Evolutionary conservation across 352 stramenopile species (phyloP), one percentile per base, ranked within the genome.

Genomic region (Phytophthora parvispora): DNA sequence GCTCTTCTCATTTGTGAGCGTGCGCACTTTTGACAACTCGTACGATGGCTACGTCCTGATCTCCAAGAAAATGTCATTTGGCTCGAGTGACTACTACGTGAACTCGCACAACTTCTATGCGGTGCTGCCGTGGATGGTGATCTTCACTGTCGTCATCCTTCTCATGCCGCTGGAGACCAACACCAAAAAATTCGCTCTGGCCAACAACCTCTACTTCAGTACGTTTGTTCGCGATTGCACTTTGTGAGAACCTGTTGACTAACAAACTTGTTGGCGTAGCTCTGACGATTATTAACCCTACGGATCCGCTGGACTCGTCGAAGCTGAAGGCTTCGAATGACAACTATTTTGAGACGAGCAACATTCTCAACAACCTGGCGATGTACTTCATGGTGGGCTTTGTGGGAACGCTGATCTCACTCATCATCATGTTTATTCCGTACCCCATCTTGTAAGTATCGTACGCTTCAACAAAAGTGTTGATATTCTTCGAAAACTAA

Each of bases 171-270:
- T 93, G 15, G 85, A 93, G 53, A 93, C 72, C 72, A 95, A 91
- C 70, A 93, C 85, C n/a, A 95, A 95, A 71, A 95, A 93, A 70
- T 95, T 93, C 52, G 83, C 86, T 45, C 40, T 94, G 25, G 84
- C 78, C 63, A 94, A 94, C 81, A 95, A 94, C 52, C 80, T 95
- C 31, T 95, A 87, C 76, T 95, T 95, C 67, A 80, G 80, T 91
- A 80, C 25, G 83, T 77, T 42, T 4, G 15, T 27, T 27, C 7
- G 15, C 8, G 18, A n/a, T 45, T 20, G 22, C n/a, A 22, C 6
- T 13, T 24, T 45, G 18, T 24, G 31, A 24, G 38, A 45, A 45
- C n/a, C 6, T 3, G 18, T 24, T 43, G 12, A 22, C 45, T 52
- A 16, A 34, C 4, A 10, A 13, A 20, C 25, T 45, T 45, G 45